phyloP scores from a whole-genome alignment of 257 asterid species.

The Solanum ossicruentum region DNA sequence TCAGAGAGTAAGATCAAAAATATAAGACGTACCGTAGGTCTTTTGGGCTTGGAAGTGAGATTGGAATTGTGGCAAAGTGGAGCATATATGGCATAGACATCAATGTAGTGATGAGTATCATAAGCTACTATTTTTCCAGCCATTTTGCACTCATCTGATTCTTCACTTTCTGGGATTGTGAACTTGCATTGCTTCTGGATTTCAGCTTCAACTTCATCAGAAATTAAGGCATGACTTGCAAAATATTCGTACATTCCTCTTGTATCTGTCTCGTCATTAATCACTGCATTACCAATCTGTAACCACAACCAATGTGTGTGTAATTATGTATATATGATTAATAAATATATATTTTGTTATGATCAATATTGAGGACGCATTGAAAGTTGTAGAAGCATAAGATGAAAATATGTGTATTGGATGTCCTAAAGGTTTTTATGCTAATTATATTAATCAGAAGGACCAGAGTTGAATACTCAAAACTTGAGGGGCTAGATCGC shows the following conservation, averaged over 20 bases:
- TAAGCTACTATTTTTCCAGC: constrained; percentile 13
- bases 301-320: not conserved
- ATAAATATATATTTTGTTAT: too few relatives aligned
- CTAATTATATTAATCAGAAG: too few relatives aligned
- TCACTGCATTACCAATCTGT: constrained; percentile 75
- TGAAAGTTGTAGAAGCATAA: too few relatives aligned
- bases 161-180: constrained; percentile 10
- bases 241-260: constrained; percentile 61
- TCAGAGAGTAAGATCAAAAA: not conserved
- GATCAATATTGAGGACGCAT: too few relatives aligned
- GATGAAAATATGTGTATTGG: too few relatives aligned
- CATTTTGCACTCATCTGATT: constrained; percentile 11
- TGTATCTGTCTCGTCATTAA: constrained; percentile 51
- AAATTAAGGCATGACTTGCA: constrained; percentile 52
- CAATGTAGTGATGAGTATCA: not conserved
- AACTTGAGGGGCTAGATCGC: not conserved
- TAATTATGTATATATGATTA: too few relatives aligned
- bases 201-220: constrained; percentile 19
- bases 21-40: constrained; percentile 18
- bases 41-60: constrained; percentile 41
- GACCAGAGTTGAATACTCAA: too few relatives aligned
- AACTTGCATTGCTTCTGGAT: constrained; percentile 37
- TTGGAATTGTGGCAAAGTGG: constrained; percentile 35
- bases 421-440: too few relatives aligned
- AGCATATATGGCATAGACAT: constrained; percentile 62